Base-by-base conservation (phyloP, 176 grass and related monocot genomes). In the Aegilops tauschii region DNA sequence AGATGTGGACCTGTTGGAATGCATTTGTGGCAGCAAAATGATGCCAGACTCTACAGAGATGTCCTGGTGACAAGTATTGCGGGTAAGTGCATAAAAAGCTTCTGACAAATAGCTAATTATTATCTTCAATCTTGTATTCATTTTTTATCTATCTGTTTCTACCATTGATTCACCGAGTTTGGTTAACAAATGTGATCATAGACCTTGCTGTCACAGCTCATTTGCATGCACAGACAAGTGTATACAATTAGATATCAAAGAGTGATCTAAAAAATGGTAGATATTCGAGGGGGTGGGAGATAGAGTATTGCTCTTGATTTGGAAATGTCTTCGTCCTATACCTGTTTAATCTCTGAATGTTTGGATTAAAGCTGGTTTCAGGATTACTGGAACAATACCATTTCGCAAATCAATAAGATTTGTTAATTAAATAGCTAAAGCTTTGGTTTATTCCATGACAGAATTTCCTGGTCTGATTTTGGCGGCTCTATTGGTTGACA, bases 381-480 rank as follows among this genome's bases (percentile, higher is more conserved):
- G 30, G 10, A 82, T 66, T 17, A 68, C 6, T 68, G 27, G 14
- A 50, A 16, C 27, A 16, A 9, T 8, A 8, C 27, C 9, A 17
- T 9, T 76, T 76, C 73, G 32, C 11, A 35, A 36, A 69, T 69
- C 44, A 52, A 52, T 52, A 52, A 30, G 27, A 76, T 76, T 45
- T 69, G 7, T 20, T 52, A 12, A 44, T 73, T 45, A 61, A 50
- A 21, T 34, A 27, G 49, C 27, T 65, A 65, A 76, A 44, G 40
- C n/a, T 12, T 82, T 80, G 45, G 40, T 20, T 56, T 87, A 79
- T 56, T 78, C 66, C 30, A 70, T 80, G 34, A 13, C 77, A 97
- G 95, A 97, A 82, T 67, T 94, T 63, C 95, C 95, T 4, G 95
- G 95, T 10, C 34, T 92, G 31, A 39, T 97, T 85, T 78, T 92